Percentiles rank a stretch among this genome's conserved stretches.
Conservation (phyloP, 805 yeast species). For the Starmerella asiatica region DNA sequence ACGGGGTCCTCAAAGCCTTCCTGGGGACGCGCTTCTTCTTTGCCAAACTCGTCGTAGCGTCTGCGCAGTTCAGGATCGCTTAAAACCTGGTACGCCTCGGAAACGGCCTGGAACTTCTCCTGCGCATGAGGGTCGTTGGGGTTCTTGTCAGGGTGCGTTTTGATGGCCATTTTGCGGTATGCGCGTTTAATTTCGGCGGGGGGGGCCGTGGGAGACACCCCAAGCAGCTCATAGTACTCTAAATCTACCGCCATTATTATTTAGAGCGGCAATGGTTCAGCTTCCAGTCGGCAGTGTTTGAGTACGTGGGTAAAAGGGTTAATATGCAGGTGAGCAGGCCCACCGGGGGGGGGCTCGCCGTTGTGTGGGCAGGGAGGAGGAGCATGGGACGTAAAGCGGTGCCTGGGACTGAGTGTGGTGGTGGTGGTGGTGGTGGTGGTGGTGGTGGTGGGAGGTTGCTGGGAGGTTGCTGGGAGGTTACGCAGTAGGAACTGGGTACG, state of each 20-base stretch:
- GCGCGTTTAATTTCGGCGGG: conserved; percentile 82
- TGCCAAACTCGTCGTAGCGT: conserved; percentile 75
- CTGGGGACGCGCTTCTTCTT: conserved; percentile 55
- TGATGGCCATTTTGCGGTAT: conserved; percentile 78
- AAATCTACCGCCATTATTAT: conserved; percentile 81
- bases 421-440: too few relatives aligned
- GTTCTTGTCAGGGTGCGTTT: conserved; percentile 89
- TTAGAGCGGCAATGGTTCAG: too few relatives aligned
- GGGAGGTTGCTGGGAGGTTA: too few relatives aligned
- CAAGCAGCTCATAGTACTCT: conserved; percentile 69
- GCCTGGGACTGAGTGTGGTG: too few relatives aligned
- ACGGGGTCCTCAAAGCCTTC: conserved; percentile 69
- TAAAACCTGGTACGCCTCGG: conserved; percentile 47
- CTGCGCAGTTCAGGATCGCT: conserved; percentile 57
- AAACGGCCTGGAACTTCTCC: conserved; percentile 62
- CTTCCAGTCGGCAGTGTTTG: too few relatives aligned
- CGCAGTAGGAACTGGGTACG: too few relatives aligned
- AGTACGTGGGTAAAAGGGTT: too few relatives aligned
- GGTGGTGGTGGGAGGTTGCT: too few relatives aligned
- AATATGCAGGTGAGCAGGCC: too few relatives aligned
- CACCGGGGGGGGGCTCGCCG: too few relatives aligned
- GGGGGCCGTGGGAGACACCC: conserved; percentile 54
- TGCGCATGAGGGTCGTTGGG: conserved; percentile 91
- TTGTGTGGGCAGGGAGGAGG: too few relatives aligned
- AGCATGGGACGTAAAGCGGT: too few relatives aligned